Evolutionary conservation across 2,329 filamentous ascomycete species (phyloP), one percentile per base, ranked within the genome.

Genomic region (Sclerotinia glacialis): DNA sequence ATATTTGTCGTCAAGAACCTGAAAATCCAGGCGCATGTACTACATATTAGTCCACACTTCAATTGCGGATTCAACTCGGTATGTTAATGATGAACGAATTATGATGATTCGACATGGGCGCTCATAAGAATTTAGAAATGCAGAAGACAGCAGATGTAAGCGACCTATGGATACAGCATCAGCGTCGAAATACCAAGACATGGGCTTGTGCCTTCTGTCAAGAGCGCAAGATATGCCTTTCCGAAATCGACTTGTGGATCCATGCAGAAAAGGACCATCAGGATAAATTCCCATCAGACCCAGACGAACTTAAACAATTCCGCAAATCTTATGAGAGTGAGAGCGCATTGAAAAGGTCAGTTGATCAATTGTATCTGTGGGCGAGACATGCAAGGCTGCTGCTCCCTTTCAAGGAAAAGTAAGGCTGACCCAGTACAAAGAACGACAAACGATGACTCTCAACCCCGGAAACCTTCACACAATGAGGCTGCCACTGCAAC

Each of bases 121-220:
- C 53, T 60, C 23, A 65, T 31, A 28, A 23, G 14, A 47, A 16
- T n/a, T 18, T 23, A 65, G 63, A 65, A 21, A 65, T 65, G 64
- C 21, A 23, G n/a, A 65, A 46, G 44, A 1, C 46, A 23, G 34
- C 26, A 26, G 64, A 66, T 66, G 46, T 66, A 44, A 60, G 47
- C 14, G 64, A 66, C 2, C 47, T 44, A 8, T 75, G 73, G 73
- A 69, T 71, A 8, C 68, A 70, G 14, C 71, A 74, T 23, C 69
- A 71, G 28, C 56, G 74, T 3, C 31, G 55, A 11, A 68, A 67
- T 16, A 65, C 67, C 2, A 74, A 71, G 34, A 64, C 69, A 2
- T 74, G 68, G 66, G 69, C 69, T 0, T 75, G 74, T 42, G 63
- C 47, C 0, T 60, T 60, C 16, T 75, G 74, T 37, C 23, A 28